Conservation (phyloP, 768 basidiomycete species). For the Mycena galopus region DNA sequence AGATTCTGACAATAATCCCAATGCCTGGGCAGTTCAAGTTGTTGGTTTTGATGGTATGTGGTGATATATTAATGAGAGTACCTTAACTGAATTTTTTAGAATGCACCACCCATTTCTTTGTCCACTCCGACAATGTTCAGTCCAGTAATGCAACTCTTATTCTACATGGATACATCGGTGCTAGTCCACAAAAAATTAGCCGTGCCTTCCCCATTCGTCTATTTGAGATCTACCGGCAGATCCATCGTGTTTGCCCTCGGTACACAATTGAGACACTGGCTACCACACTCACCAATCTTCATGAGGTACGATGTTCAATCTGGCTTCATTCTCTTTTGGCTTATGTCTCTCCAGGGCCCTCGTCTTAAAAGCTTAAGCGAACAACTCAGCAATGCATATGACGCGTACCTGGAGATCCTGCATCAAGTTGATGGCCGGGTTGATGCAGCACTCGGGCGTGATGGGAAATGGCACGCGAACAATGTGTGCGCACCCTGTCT, state of each 20-base stretch:
- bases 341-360: no score
- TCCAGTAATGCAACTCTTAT: not conserved
- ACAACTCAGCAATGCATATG: not conserved
- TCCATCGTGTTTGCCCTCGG: slow-evolving; percentile 1
- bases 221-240: not conserved
- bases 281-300: not conserved
- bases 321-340: no score
- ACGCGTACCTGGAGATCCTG: not conserved
- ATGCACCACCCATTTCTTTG: no score
- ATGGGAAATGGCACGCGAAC: not conserved
- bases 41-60: no score
- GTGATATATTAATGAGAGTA: no score
- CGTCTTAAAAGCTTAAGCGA: not conserved
- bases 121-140: no score
- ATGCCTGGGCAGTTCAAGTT: no score
- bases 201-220: not conserved
- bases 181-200: not conserved
- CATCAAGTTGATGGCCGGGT: not conserved
- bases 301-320: not conserved
- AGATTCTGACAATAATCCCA: no score
- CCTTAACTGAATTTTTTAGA: no score
- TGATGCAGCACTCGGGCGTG: not conserved
- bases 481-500: not conserved
- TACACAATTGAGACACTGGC: not conserved
- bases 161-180: not conserved